phyloP scores from a whole-genome alignment of 1,284 basidiomycete genomes.

The Tylopilus orsonianus region DNA sequence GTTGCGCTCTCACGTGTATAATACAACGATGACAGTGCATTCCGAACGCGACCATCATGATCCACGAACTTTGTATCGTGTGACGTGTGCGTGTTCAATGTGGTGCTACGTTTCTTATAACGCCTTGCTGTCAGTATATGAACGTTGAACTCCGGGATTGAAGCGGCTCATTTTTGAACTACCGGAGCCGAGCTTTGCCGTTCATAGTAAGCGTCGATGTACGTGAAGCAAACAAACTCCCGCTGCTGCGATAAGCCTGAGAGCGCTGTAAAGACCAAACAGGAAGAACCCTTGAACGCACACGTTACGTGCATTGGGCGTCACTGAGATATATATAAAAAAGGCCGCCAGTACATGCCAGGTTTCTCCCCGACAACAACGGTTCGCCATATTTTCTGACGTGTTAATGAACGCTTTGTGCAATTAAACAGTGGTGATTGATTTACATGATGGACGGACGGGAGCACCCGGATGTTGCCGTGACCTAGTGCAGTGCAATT shows the following conservation, averaged over 20 bases:
- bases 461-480: constrained; percentile 1
- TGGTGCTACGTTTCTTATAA: neutral
- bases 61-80: neutral
- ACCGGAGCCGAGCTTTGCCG: neutral
- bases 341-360: neutral
- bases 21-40: neutral
- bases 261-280: neutral
- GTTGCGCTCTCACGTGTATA: neutral
- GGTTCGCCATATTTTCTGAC: neutral
- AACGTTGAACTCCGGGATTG: too few species aligned
- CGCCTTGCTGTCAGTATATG: neutral
- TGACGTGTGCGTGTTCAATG: neutral
- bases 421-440: too few species aligned
- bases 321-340: too few species aligned
- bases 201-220: neutral
- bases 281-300: neutral
- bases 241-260: neutral
- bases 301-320: too few species aligned
- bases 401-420: neutral
- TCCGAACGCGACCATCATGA: neutral
- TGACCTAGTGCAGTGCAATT: too few species aligned
- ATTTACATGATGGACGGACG: too few species aligned
- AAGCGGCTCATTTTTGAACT: neutral
- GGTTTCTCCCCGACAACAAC: constrained; percentile 6
- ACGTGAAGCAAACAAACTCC: neutral